Percentiles rank a stretch among this genome's conserved stretches.
phyloP scores from a whole-genome alignment of 1,139 yeast species.

The Nakaseomyces nivariensis region DNA sequence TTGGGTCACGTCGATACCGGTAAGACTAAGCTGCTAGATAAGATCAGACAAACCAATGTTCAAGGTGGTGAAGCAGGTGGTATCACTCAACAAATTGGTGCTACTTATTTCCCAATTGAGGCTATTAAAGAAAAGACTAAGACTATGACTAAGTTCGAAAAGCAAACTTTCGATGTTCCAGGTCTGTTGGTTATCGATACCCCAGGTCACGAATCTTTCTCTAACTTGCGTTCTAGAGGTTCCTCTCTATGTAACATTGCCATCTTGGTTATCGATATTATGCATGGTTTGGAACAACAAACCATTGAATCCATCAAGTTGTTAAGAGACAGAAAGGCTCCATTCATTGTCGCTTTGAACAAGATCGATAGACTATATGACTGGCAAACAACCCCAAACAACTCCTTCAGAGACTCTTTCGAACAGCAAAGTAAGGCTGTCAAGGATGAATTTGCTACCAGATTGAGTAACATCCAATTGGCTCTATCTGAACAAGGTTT shows the following conservation, averaged over 20 bases:
- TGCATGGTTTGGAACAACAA: constrained; percentile 98
- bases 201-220: constrained; percentile 99
- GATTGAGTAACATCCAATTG: constrained; percentile 76
- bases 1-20: constrained; percentile 99
- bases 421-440: constrained; percentile 74
- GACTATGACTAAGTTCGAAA: constrained; percentile 81
- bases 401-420: constrained; percentile 90
- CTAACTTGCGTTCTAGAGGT: constrained; percentile 97
- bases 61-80: constrained; percentile 99
- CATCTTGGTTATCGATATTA: constrained; percentile 91
- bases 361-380: constrained; percentile 95
- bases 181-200: constrained; percentile 95
- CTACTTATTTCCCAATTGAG: constrained; percentile 96
- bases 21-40: constrained; percentile 91
- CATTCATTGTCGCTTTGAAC: constrained; percentile 92
- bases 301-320: constrained; percentile 88
- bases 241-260: constrained; percentile 98
- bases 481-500: constrained; percentile 97
- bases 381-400: constrained; percentile 85
- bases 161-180: constrained; percentile 85
- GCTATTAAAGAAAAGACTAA: constrained; percentile 86
- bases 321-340: constrained; percentile 94
- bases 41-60: constrained; percentile 95
- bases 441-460: constrained; percentile 82
- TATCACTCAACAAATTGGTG: constrained; percentile 99